Conservation (phyloP, 176 grass and related monocot species). For the Aegilops tauschii region DNA sequence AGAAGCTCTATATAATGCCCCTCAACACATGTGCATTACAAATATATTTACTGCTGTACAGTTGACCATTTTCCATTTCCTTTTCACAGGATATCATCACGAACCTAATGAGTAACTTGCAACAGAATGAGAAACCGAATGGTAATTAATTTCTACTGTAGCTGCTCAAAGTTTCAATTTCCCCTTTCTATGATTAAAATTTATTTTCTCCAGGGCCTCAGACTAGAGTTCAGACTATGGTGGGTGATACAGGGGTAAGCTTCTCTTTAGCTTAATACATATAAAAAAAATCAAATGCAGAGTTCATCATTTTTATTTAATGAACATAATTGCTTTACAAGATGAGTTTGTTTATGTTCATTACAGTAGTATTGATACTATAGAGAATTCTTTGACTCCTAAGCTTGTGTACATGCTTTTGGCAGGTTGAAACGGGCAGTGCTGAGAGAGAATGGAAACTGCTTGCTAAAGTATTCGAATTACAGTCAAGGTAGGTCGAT, state of each 20-base stretch:
- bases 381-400: neutral
- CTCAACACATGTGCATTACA: neutral
- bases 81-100: conserved; percentile 70
- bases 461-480: conserved; percentile 80
- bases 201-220: conserved; percentile 43
- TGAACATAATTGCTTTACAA: neutral
- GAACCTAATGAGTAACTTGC: conserved; percentile 75
- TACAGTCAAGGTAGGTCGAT: conserved; percentile 72
- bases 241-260: conserved; percentile 46
- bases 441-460: conserved; percentile 62
- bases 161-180: neutral
- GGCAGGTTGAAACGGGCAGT: conserved; percentile 51
- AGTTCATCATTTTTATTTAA: neutral
- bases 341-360: neutral
- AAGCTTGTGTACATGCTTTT: conserved; percentile 16
- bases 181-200: conserved; percentile 1
- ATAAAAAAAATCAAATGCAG: neutral
- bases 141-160: conserved; percentile 38
- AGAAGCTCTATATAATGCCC: conserved; percentile 7
- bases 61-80: conserved; percentile 15
- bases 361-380: neutral
- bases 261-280: conserved; percentile 15
- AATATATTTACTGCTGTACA: neutral
- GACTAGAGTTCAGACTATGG: conserved; percentile 28
- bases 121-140: conserved; percentile 65